phyloP scores from a whole-genome alignment of 208 protist species.

The Sergeia podlipaevii region DNA sequence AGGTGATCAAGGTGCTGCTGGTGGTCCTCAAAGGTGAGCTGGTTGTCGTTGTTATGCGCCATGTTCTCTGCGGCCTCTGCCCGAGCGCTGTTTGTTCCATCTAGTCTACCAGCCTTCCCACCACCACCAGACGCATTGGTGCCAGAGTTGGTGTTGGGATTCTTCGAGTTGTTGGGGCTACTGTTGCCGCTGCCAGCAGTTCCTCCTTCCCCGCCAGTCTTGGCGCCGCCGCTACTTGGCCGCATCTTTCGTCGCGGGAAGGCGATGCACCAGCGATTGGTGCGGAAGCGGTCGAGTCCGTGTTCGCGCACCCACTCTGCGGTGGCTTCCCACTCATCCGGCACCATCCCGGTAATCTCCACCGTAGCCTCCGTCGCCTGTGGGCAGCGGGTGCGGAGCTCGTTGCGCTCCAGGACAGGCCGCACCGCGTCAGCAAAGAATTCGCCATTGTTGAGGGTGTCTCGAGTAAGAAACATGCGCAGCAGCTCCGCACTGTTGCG shows the following conservation, averaged over 20 bases:
- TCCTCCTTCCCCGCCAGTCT: conserved; percentile 11
- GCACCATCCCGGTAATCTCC: conserved; percentile 65
- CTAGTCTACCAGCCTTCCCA: neutral
- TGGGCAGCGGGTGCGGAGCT: conserved; percentile 44
- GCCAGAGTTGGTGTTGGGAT: neutral
- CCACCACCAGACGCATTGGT: neutral
- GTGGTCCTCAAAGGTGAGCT: conserved; percentile 86
- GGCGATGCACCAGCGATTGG: conserved; percentile 93
- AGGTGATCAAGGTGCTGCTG: conserved; percentile 96
- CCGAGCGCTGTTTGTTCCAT: neutral
- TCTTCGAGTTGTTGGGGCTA: neutral
- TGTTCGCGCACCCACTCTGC: conserved; percentile 94
- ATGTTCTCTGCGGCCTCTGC: conserved; percentile 10
- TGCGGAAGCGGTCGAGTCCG: conserved; percentile 74
- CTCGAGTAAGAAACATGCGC: conserved; percentile 96
- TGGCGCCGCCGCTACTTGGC: neutral
- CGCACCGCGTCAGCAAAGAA: conserved; percentile 95
- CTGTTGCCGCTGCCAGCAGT: neutral
- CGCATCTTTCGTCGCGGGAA: conserved; percentile 29
- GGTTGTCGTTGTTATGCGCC: conserved; percentile 50
- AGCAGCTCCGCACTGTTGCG: conserved; percentile 80
- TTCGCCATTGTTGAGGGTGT: conserved; percentile 91
- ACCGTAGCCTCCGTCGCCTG: conserved; percentile 90
- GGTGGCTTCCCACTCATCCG: conserved; percentile 93
- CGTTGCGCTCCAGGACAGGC: conserved; percentile 86